A percentile compares a stretch with the other conserved stretches of the same genome.
Conservation (phyloP, 768 basidiomycete species). For the Naganishia antarctica region DNA sequence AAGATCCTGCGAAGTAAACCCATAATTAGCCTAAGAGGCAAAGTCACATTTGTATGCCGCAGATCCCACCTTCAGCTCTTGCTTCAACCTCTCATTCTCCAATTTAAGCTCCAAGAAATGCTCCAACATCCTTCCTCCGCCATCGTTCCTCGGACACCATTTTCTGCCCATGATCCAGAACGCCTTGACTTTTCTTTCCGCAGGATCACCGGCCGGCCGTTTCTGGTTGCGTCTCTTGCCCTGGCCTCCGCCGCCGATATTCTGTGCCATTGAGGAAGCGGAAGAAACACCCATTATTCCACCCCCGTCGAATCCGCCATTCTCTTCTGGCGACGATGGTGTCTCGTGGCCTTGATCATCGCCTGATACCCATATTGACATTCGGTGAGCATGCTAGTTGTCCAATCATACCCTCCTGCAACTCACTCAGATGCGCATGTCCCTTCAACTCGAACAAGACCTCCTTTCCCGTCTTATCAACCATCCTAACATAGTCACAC, state of each 20-base stretch:
- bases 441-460: slow-evolving; percentile 28
- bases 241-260: not conserved
- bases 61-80: slow-evolving; percentile 52
- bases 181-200: slow-evolving; percentile 31
- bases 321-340: slow-evolving; percentile 24
- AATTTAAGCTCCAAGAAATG: slow-evolving; percentile 71
- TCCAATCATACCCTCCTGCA: too few relatives aligned
- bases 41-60: too few relatives aligned
- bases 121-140: slow-evolving; percentile 46
- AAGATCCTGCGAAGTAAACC: slow-evolving; percentile 8
- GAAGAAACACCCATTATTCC: slow-evolving; percentile 28
- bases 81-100: slow-evolving; percentile 75
- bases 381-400: too few relatives aligned
- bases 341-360: slow-evolving; percentile 20
- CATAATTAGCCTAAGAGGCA: not conserved
- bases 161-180: slow-evolving; percentile 48
- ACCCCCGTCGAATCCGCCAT: slow-evolving; percentile 32
- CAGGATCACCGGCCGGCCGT: slow-evolving; percentile 10
- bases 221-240: not conserved
- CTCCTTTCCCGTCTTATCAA: slow-evolving; percentile 26
- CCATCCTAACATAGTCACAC: slow-evolving; percentile 25
- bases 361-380: too few relatives aligned
- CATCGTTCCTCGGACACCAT: slow-evolving; percentile 26
- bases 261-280: slow-evolving; percentile 1
- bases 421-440: slow-evolving; percentile 27